Evolutionary conservation across 345 rosid species (phyloP).

Genomic region (Kandelia obovata): DNA sequence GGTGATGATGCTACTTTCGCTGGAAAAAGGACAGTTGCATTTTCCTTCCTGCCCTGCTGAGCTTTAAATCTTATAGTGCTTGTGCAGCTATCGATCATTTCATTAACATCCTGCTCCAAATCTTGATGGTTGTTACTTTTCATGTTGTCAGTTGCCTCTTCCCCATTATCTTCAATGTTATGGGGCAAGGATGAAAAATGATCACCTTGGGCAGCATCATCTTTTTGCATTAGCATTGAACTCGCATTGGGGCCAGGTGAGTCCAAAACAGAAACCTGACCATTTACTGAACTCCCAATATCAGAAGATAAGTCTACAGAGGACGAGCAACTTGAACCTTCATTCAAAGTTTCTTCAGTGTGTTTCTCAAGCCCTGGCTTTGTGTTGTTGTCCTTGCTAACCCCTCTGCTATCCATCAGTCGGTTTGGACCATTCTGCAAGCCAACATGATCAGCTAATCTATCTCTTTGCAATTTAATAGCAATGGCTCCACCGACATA

Average conservation of each 20-base stretch:
- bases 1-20: constrained; percentile 1
- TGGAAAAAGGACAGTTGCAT: constrained; percentile 4
- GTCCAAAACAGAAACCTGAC: constrained; percentile 25
- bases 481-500: not conserved
- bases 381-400: constrained; percentile 18
- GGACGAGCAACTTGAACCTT: constrained; percentile 38
- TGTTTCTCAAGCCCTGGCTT: constrained; percentile 28
- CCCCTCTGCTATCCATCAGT: constrained; percentile 16
- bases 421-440: constrained; percentile 52
- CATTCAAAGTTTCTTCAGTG: constrained; percentile 25
- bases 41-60: constrained; percentile 13
- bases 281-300: constrained; percentile 39
- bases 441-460: constrained; percentile 18
- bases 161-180: constrained; percentile 24
- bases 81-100: constrained; percentile 14
- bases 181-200: constrained; percentile 27
- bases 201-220: constrained; percentile 17
- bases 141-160: constrained; percentile 20
- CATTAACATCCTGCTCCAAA: constrained; percentile 24
- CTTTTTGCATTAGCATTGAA: constrained; percentile 15
- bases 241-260: constrained; percentile 21
- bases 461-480: not conserved
- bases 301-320: constrained; percentile 49
- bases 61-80: not conserved
- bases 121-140: constrained; percentile 16